These are phyloP conservation scores for Boletus patriciae DNA, from an alignment of 768 basidiomycete species.

Conservation along the genomic window DNA sequence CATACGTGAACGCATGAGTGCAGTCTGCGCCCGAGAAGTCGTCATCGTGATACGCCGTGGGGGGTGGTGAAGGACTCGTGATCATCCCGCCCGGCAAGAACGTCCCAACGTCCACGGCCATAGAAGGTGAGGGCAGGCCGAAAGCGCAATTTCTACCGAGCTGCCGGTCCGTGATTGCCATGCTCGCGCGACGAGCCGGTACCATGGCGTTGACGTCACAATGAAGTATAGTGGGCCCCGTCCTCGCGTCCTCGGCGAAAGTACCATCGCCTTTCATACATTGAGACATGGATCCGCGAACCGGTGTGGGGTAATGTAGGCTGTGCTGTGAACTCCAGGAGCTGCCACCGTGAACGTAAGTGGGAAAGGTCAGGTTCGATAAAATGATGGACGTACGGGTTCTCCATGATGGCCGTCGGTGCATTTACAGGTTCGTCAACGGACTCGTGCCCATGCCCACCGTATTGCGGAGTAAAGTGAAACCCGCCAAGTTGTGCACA, in stretches of 20 bases:
- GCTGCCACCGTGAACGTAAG: constrained; percentile 30
- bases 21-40: constrained; percentile 20
- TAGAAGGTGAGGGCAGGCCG: constrained; percentile 13
- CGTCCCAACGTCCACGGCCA: constrained; percentile 10
- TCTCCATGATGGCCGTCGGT: constrained; percentile 30
- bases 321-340: constrained; percentile 24
- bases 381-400: constrained; percentile 22
- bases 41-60: constrained; percentile 26
- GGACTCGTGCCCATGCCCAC: constrained; percentile 11
- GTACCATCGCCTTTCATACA: constrained; percentile 7
- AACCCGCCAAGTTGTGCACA: constrained; percentile 26
- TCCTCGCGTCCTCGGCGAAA: constrained; percentile 29
- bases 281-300: constrained; percentile 21
- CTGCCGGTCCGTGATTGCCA: constrained; percentile 12
- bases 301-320: constrained; percentile 28
- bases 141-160: constrained; percentile 9
- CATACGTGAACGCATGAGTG: constrained; percentile 11
- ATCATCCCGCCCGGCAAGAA: constrained; percentile 16
- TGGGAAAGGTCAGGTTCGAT: constrained; percentile 9
- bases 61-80: constrained; percentile 24
- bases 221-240: constrained; percentile 11
- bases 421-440: constrained; percentile 22
- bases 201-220: constrained; percentile 25
- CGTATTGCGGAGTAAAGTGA: constrained; percentile 25
- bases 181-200: constrained; percentile 18